These are phyloP conservation scores for Phtheirospermum japonicum DNA, from an alignment of 257 asterid genomes.

Conservation along the genomic window DNA sequence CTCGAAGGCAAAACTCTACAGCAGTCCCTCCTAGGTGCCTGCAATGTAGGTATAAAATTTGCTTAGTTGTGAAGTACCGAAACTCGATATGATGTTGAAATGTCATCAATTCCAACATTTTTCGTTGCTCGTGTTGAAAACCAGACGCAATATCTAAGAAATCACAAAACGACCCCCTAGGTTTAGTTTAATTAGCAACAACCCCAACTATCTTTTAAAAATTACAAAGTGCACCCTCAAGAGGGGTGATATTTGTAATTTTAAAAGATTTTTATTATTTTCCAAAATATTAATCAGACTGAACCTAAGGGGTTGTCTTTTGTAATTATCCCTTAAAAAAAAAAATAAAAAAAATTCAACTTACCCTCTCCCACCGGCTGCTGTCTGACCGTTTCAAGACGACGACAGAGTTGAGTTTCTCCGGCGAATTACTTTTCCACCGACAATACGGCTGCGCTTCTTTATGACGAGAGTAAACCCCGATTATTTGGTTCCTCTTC, in stretches of 20 bases:
- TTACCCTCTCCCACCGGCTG: slow-evolving; percentile 56
- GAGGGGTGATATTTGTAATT: too few relatives aligned
- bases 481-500: slow-evolving; percentile 44
- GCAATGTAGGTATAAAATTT: slow-evolving; percentile 22
- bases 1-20: slow-evolving; percentile 74
- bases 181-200: not conserved
- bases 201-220: not conserved
- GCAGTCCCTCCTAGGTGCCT: slow-evolving; percentile 88
- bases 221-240: not conserved
- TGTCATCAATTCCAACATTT: too few relatives aligned
- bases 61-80: too few relatives aligned
- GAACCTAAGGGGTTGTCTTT: not conserved
- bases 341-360: not conserved
- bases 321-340: not conserved
- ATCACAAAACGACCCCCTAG: not conserved
- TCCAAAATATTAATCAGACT: too few relatives aligned
- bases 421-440: slow-evolving; percentile 55
- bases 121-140: too few relatives aligned
- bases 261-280: too few relatives aligned
- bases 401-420: slow-evolving; percentile 36
- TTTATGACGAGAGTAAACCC: slow-evolving; percentile 44
- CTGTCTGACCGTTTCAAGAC: slow-evolving; percentile 56
- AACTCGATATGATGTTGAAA: not conserved
- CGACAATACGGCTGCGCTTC: slow-evolving; percentile 50
- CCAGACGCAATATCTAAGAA: not conserved